phyloP scores from a whole-genome alignment of 768 basidiomycete species.

The Leccinum uliginosum region DNA sequence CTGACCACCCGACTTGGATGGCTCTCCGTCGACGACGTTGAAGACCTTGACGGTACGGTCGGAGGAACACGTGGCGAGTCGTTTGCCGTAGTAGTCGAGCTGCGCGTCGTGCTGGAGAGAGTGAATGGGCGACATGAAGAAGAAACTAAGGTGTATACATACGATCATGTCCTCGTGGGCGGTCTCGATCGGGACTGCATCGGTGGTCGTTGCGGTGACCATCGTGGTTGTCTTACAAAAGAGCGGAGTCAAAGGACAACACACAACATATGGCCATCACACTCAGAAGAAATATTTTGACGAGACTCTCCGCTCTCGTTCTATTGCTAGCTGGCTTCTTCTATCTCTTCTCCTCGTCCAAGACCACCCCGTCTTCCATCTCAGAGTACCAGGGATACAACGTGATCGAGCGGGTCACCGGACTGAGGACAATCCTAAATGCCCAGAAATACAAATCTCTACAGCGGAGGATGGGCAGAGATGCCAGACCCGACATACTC shows the following conservation, averaged over 20 bases:
- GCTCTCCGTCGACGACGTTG: slow-evolving; percentile 86
- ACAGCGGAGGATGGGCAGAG: slow-evolving; percentile 84
- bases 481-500: slow-evolving; percentile 79
- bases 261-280: slow-evolving; percentile 33
- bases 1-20: slow-evolving; percentile 63
- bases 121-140: not conserved
- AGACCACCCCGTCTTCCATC: slow-evolving; percentile 11
- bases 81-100: slow-evolving; percentile 95
- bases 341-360: slow-evolving; percentile 19
- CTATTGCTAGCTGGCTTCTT: slow-evolving; percentile 21
- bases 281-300: slow-evolving; percentile 28
- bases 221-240: not conserved
- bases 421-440: slow-evolving; percentile 66
- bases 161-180: slow-evolving; percentile 99
- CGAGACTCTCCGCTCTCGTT: slow-evolving; percentile 15
- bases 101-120: slow-evolving; percentile 89
- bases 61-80: slow-evolving; percentile 94
- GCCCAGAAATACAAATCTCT: slow-evolving; percentile 85
- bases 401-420: slow-evolving; percentile 61
- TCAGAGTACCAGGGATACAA: slow-evolving; percentile 53
- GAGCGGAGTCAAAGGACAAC: not conserved
- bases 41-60: slow-evolving; percentile 95
- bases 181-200: slow-evolving; percentile 86
- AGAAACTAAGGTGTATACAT: slow-evolving; percentile 8
- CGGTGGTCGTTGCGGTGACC: slow-evolving; percentile 44